Percentiles rank a stretch among this genome's conserved stretches.
Evolutionary conservation across 441 rosid species (phyloP).

Genomic region (Capsella rubella): DNA sequence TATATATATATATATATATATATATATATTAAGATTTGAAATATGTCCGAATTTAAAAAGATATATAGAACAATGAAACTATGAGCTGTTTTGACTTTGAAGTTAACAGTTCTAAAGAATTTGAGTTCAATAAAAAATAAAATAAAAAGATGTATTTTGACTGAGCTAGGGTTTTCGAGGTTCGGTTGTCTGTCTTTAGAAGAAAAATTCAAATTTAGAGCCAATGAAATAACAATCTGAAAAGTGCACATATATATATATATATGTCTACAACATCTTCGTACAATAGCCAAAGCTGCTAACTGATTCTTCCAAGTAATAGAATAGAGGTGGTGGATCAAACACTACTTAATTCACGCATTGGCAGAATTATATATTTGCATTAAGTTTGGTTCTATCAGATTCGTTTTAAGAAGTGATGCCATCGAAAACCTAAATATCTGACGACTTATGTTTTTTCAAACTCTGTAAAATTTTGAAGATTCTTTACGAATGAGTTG

Average conservation of each 20-base stretch:
- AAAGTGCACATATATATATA: background rate
- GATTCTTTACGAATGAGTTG: constrained; percentile 11
- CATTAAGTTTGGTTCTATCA: background rate
- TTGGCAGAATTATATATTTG: background rate
- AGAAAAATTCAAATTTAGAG: background rate
- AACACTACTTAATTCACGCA: background rate
- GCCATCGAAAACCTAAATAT: background rate
- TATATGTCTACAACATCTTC: background rate
- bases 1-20: background rate
- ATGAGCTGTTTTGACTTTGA: too few species aligned
- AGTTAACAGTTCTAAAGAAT: too few species aligned
- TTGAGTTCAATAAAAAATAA: too few species aligned
- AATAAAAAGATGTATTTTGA: background rate
- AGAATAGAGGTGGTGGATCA: background rate
- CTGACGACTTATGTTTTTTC: background rate
- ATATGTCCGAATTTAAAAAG: background rate
- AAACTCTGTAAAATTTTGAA: constrained; percentile 8
- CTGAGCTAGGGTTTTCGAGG: background rate
- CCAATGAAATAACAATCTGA: background rate
- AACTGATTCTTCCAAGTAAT: too few species aligned
- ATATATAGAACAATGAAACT: background rate
- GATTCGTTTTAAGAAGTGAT: too few species aligned
- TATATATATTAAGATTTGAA: background rate
- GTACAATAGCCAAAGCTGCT: background rate
- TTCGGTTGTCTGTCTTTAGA: background rate